Percentiles rank a stretch among this genome's conserved stretches.
phyloP scores from a whole-genome alignment of 495 filamentous ascomycete genomes.

The Gamarada debralockiae region DNA sequence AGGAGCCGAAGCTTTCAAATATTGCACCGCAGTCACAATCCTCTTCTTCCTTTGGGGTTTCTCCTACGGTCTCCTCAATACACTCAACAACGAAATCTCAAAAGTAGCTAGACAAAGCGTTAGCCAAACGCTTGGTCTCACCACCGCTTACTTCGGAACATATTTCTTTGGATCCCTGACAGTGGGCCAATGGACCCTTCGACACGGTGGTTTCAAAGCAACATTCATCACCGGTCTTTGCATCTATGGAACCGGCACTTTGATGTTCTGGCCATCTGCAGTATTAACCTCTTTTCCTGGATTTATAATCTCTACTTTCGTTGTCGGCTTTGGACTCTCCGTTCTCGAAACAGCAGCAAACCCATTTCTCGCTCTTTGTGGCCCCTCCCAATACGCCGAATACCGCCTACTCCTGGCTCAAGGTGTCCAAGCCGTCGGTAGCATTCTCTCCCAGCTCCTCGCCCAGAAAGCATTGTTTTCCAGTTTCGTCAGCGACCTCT shows the following conservation, averaged over 20 bases:
- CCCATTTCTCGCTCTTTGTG: constrained; percentile 60
- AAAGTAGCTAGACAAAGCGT: constrained; percentile 33
- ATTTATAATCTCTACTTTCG: constrained; percentile 60
- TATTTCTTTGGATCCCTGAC: constrained; percentile 65
- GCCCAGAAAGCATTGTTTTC: constrained; percentile 68
- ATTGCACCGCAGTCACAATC: constrained; percentile 62
- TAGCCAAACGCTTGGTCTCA: constrained; percentile 35
- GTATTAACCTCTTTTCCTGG: constrained; percentile 59
- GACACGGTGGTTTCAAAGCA: constrained; percentile 51
- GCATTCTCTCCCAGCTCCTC: constrained; percentile 61
- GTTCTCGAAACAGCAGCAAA: constrained; percentile 65
- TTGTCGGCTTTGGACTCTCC: constrained; percentile 62
- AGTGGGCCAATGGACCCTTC: constrained; percentile 61
- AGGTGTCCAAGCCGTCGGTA: constrained; percentile 64
- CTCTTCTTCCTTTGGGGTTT: constrained; percentile 90
- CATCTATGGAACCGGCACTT: not conserved
- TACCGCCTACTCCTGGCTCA: constrained; percentile 64
- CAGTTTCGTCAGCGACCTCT: constrained; percentile 17
- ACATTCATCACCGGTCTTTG: constrained; percentile 43
- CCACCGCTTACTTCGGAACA: constrained; percentile 39
- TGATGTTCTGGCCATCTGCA: constrained; percentile 62
- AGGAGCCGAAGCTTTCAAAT: constrained; percentile 42
- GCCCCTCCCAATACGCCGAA: constrained; percentile 45
- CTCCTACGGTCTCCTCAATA: constrained; percentile 76
- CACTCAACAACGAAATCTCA: constrained; percentile 59